Base-by-base conservation (phyloP, 345 rosid species). In the Salix udensis region DNA sequence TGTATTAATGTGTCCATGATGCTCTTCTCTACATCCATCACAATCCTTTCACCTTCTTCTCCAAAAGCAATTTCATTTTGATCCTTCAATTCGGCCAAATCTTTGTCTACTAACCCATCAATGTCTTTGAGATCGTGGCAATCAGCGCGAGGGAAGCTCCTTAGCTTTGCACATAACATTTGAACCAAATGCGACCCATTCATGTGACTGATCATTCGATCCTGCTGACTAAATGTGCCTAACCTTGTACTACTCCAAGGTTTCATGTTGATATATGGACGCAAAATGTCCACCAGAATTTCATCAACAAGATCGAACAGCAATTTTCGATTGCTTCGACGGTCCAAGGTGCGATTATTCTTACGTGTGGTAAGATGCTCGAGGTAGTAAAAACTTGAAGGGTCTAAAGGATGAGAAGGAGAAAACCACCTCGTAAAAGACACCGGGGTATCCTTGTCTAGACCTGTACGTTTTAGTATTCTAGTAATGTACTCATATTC, bases 51-150 rank as follows among this genome's bases (percentile, higher is more conserved):
- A 23, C 84, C 88, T 85, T 92, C 97, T 52, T 87, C 90, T 34
- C 84, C 84, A 67, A 85, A 78, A 2, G 81, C 72, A 74, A 65
- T 61, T 12, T 28, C 74, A 40, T 19, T 26, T 24, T 70, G 83
- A 7, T 24, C 2, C 81, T 73, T 81, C 85, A 21, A 37, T 34
- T 76, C 82, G 40, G 82, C 80, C 68, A 91, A 71, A 39, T 92
- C 97, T 50, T 58, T 86, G 75, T 80, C 91, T 26, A 92, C 81
- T 19, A 92, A 76, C 4, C 78, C 86, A 31, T 92, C 95, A 15
- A 92, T 89, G 70, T 91, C 95, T 55, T 89, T 94, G 8, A 92
- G 88, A 39, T 88, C 89, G 4, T 72, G 85, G 61, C 97, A 92
- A 39, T 89, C 85, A 0, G 88, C 84, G 18, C 77, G 52, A 15